Conservation (phyloP, 225 moss, liverwort and hornwort genomes). For the Bryum argenteum region DNA sequence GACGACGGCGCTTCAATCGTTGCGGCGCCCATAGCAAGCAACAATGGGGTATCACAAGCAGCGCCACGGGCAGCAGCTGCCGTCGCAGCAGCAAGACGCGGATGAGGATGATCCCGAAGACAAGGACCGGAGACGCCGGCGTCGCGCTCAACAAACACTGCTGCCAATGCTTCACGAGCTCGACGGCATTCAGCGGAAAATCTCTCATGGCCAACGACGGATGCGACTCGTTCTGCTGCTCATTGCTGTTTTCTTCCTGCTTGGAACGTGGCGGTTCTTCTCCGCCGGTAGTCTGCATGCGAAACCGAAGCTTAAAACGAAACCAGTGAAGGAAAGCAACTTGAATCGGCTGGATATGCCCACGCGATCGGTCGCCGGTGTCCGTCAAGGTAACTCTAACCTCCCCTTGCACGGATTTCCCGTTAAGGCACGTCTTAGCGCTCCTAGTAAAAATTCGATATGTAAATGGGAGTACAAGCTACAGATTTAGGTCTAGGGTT, state of each 20-base stretch:
- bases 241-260: conserved; percentile 4
- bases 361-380: conserved; percentile 47
- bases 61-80: conserved; percentile 36
- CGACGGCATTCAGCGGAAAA: conserved; percentile 18
- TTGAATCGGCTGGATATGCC: conserved; percentile 83
- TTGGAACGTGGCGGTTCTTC: conserved; percentile 16
- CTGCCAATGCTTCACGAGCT: conserved; percentile 38
- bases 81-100: conserved; percentile 9
- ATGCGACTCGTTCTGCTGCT: conserved; percentile 15
- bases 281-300: conserved; percentile 7
- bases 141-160: conserved; percentile 11
- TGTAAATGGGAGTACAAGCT: not conserved
- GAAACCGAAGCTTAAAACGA: not conserved
- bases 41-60: conserved; percentile 45
- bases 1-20: not conserved
- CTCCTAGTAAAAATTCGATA: too few relatives aligned
- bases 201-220: conserved; percentile 30
- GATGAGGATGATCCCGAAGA: conserved; percentile 41
- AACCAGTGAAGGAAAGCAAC: conserved; percentile 50
- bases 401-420: too few relatives aligned
- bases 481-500: conserved; percentile 20
- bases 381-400: conserved; percentile 47
- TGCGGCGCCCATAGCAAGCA: not conserved
- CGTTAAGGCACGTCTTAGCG: too few relatives aligned
- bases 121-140: conserved; percentile 42